phyloP scores from a whole-genome alignment of 2,329 filamentous ascomycete species.

The Juglanconis sp. region DNA sequence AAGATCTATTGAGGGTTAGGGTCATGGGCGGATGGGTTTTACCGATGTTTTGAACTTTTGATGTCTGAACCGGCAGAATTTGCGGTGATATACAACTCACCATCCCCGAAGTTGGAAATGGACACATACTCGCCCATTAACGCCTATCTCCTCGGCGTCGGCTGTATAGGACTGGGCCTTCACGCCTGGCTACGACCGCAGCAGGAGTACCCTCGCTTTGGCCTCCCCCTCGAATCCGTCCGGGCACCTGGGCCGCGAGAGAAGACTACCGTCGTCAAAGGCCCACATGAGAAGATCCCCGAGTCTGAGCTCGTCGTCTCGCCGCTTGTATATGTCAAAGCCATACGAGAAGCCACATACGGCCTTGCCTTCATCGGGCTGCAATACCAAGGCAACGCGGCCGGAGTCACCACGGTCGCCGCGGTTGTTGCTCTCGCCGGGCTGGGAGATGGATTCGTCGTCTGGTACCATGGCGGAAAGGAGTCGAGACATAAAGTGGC shows the following conservation, averaged over 20 bases:
- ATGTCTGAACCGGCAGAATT: no score
- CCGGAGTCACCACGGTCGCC: constrained; percentile 28
- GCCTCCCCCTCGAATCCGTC: constrained; percentile 5
- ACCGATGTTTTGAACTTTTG: no score
- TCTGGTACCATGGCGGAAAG: constrained; percentile 30
- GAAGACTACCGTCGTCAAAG: not conserved
- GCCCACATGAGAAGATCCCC: not conserved
- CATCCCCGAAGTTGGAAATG: not conserved
- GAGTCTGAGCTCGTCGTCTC: constrained; percentile 20
- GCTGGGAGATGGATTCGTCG: constrained; percentile 30
- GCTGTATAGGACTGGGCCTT: not conserved
- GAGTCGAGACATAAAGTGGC: constrained; percentile 21
- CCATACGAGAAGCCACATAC: constrained; percentile 31
- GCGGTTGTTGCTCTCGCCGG: constrained; percentile 28
- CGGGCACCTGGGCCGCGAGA: not conserved
- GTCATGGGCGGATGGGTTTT: no score
- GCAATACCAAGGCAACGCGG: constrained; percentile 27
- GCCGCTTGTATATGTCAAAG: constrained; percentile 34
- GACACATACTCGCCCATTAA: not conserved
- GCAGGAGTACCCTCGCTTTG: constrained; percentile 11
- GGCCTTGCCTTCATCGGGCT: constrained; percentile 28
- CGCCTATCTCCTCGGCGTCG: constrained; percentile 2
- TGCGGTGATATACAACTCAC: no score
- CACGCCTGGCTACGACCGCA: constrained; percentile 10
- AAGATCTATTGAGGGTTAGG: no score